These are phyloP conservation scores for Vaccinium myrtillus DNA, from an alignment of 148 eudicot species.

Conservation along the genomic window DNA sequence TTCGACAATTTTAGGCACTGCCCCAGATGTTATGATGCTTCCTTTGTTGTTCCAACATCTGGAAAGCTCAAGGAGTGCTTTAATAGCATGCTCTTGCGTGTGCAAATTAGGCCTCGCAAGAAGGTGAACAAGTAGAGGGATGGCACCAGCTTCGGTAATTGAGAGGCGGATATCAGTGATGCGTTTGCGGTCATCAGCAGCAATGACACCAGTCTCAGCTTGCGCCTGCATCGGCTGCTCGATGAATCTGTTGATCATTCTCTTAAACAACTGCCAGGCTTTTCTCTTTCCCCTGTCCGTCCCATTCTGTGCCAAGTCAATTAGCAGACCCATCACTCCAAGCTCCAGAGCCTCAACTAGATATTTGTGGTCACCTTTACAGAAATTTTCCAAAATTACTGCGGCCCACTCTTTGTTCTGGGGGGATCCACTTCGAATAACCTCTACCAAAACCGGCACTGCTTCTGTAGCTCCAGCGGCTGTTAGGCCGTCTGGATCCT, in stretches of 20 bases:
- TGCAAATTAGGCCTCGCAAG: slow-evolving; percentile 62
- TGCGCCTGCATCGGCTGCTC: slow-evolving; percentile 68
- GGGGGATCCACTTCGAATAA: too few species aligned
- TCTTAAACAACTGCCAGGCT: slow-evolving; percentile 73
- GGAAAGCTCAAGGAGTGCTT: slow-evolving; percentile 88
- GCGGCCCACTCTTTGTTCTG: too few species aligned
- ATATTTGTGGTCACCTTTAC: slow-evolving; percentile 18
- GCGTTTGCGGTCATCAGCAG: slow-evolving; percentile 32
- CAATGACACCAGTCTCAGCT: too few species aligned
- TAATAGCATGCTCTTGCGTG: slow-evolving; percentile 86
- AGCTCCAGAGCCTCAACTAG: slow-evolving; percentile 60
- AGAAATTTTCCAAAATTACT: too few species aligned
- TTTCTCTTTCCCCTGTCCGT: slow-evolving; percentile 90
- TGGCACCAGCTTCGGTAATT: slow-evolving; percentile 85
- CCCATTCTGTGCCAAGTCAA: slow-evolving; percentile 67
- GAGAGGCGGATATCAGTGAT: slow-evolving; percentile 79
- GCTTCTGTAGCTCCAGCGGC: too few species aligned
- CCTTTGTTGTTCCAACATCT: slow-evolving; percentile 86
- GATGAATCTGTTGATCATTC: slow-evolving; percentile 48
- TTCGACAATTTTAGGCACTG: slow-evolving; percentile 80
- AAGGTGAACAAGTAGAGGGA: slow-evolving; percentile 69
- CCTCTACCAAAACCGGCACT: too few species aligned
- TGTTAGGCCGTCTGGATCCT: too few species aligned
- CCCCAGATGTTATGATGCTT: slow-evolving; percentile 61
- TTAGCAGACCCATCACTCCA: slow-evolving; percentile 51